Conservation (phyloP, 2,329 filamentous ascomycete species). For the Corinectria fuckeliana region DNA sequence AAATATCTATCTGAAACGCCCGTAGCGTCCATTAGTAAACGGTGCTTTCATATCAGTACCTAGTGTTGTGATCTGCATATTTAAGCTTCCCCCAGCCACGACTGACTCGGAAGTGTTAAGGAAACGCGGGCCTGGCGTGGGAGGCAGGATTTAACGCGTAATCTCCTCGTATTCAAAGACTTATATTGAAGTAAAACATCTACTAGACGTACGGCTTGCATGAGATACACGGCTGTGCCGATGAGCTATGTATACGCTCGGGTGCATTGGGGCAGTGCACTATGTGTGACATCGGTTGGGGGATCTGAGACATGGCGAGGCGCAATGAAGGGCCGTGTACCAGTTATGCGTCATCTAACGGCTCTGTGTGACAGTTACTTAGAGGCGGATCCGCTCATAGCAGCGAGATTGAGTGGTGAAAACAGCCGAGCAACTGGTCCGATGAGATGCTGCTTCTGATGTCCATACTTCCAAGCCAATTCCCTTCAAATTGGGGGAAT, state of each 20-base stretch:
- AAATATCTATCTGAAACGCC: neutral
- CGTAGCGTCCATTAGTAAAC: neutral
- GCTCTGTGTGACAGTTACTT: neutral
- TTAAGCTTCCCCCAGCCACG: neutral
- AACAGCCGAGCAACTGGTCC: neutral
- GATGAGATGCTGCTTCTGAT: no score
- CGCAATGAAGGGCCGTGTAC: neutral
- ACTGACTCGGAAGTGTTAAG: neutral
- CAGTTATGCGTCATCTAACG: neutral
- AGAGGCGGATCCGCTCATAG: neutral
- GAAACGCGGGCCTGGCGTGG: neutral
- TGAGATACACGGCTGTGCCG: neutral
- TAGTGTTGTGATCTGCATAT: neutral
- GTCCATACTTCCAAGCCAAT: neutral
- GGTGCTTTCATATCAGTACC: neutral
- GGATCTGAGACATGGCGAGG: neutral
- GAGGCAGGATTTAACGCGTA: neutral
- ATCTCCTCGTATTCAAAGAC: neutral
- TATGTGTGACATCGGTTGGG: neutral
- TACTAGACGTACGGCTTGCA: neutral
- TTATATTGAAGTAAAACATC: neutral
- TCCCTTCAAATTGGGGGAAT: neutral
- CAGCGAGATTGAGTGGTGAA: neutral
- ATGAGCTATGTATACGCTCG: neutral
- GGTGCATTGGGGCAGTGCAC: neutral